Conservation (phyloP, 345 rosid genomes). For the Eucalyptus cloeziana region DNA sequence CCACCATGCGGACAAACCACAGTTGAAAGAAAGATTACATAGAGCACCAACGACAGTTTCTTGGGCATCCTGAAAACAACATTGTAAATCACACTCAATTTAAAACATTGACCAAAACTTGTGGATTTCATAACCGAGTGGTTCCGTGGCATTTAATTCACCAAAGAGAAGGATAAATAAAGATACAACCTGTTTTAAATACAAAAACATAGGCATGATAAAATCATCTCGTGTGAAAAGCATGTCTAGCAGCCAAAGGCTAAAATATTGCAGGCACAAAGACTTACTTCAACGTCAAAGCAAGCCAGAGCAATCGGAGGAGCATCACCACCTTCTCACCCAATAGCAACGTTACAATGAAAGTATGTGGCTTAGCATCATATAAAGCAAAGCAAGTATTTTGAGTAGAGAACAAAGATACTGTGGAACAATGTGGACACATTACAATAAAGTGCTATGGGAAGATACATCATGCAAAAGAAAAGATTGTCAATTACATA, state of each 20-base stretch:
- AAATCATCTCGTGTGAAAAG: background rate
- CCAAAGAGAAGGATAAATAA: background rate
- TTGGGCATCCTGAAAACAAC: slow-evolving; percentile 52
- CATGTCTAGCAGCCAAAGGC: background rate
- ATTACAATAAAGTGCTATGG: background rate
- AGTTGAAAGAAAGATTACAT: slow-evolving; percentile 74
- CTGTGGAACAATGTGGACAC: background rate
- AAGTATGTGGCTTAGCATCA: background rate
- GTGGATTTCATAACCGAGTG: background rate
- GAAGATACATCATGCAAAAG: background rate
- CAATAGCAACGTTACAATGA: slow-evolving; percentile 22
- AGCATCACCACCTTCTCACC: slow-evolving; percentile 29
- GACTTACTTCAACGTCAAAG: slow-evolving; percentile 22
- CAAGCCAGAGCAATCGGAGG: slow-evolving; percentile 31
- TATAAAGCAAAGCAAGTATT: background rate
- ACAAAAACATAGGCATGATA: background rate
- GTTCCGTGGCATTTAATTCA: background rate
- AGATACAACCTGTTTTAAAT: background rate
- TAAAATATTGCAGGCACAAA: background rate
- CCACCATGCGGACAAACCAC: slow-evolving; percentile 51
- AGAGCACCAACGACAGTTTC: slow-evolving; percentile 77
- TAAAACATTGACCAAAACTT: background rate
- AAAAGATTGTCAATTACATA: no score
- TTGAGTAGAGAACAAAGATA: background rate
- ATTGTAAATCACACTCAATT: background rate